These are phyloP conservation scores for Nakazawaea anatomiae DNA, from an alignment of 805 yeast species.

Conservation along the genomic window DNA sequence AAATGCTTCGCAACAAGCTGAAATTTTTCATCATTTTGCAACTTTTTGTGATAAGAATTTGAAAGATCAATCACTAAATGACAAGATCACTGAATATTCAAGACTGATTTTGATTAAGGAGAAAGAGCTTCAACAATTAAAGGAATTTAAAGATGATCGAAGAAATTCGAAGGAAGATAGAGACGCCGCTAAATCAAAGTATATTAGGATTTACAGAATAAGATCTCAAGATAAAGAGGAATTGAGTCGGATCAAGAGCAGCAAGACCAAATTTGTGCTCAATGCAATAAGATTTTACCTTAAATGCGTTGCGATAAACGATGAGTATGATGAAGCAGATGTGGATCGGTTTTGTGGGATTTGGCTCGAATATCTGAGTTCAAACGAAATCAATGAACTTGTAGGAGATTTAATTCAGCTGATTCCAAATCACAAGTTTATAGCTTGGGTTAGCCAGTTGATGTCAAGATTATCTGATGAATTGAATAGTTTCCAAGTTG, in stretches of 20 bases:
- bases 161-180: conserved; percentile 39
- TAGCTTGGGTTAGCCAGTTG: conserved; percentile 81
- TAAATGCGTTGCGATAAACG: conserved; percentile 40
- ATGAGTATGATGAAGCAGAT: conserved; percentile 43
- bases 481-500: conserved; percentile 44
- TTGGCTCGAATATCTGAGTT: conserved; percentile 64
- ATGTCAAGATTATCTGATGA: conserved; percentile 60
- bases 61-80: conserved; percentile 35
- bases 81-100: conserved; percentile 36
- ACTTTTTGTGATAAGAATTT: conserved; percentile 66
- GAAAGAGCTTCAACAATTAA: conserved; percentile 44
- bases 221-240: conserved; percentile 42
- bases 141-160: conserved; percentile 33
- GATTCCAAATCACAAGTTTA: conserved; percentile 56
- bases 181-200: conserved; percentile 31
- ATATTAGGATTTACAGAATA: conserved; percentile 41
- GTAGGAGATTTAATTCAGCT: conserved; percentile 30
- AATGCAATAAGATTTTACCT: conserved; percentile 58
- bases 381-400: conserved; percentile 35
- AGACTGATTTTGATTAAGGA: conserved; percentile 34
- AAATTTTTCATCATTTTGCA: conserved; percentile 57
- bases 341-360: conserved; percentile 75
- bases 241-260: conserved; percentile 30
- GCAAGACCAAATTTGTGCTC: conserved; percentile 36
- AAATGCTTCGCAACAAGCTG: conserved; percentile 27